A percentile compares a stretch with the other conserved stretches of the same genome.
Evolutionary conservation across 164 flowering plant species (phyloP).

Genomic region (Vitis amurensis): DNA sequence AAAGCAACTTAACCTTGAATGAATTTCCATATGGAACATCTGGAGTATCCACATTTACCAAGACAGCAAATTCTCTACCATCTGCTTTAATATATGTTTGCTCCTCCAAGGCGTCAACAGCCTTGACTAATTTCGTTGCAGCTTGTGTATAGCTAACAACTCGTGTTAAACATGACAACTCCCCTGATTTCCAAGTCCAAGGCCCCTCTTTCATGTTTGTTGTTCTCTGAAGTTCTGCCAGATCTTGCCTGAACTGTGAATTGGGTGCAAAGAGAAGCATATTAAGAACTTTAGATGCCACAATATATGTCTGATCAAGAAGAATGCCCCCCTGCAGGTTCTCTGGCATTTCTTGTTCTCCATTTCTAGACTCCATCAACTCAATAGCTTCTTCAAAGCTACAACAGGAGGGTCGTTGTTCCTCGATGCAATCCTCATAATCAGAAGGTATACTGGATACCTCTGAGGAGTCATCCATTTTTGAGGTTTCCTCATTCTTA

Average conservation of each 20-base stretch:
- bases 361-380: slow-evolving; percentile 36
- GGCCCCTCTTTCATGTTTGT: slow-evolving; percentile 65
- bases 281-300: slow-evolving; percentile 49
- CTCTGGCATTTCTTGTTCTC: slow-evolving; percentile 54
- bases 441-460: slow-evolving; percentile 43
- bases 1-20: slow-evolving; percentile 67
- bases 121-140: slow-evolving; percentile 70
- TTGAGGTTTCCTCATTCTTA: slow-evolving; percentile 49
- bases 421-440: slow-evolving; percentile 42
- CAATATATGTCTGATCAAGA: slow-evolving; percentile 50
- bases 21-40: slow-evolving; percentile 79
- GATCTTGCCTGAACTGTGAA: slow-evolving; percentile 61
- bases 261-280: slow-evolving; percentile 55
- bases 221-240: slow-evolving; percentile 60
- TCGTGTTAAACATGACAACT: slow-evolving; percentile 43
- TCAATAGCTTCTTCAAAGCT: slow-evolving; percentile 65
- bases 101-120: slow-evolving; percentile 70
- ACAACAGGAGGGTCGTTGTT: slow-evolving; percentile 18
- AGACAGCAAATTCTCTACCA: slow-evolving; percentile 55
- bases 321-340: slow-evolving; percentile 67
- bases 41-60: slow-evolving; percentile 59
- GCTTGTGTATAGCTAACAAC: slow-evolving; percentile 60
- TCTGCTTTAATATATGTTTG: slow-evolving; percentile 65
- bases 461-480: slow-evolving; percentile 47
- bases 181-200: slow-evolving; percentile 62